A percentile compares a stretch with the other conserved stretches of the same genome.
These are phyloP conservation scores for Colletotrichum tropicicola DNA, from an alignment of 2,329 filamentous ascomycete species.

Conservation along the genomic window DNA sequence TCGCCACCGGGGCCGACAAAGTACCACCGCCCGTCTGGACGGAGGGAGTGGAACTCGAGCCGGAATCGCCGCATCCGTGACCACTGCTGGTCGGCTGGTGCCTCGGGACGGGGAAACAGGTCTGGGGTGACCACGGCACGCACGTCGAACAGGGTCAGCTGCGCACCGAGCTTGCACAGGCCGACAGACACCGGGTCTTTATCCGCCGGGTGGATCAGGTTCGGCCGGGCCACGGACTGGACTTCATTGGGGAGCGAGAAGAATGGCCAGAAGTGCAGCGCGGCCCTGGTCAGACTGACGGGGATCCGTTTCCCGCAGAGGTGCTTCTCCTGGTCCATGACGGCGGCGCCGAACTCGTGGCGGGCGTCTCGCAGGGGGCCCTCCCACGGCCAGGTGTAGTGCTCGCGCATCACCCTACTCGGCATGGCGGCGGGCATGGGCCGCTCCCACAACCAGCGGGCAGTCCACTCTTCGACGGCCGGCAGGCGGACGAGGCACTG, in stretches of 20 bases:
- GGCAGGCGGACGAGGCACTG: constrained; percentile 35
- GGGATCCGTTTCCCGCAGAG: constrained; percentile 29
- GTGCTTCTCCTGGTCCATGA: constrained; percentile 29
- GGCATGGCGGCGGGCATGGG: constrained; percentile 8
- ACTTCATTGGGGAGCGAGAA: constrained; percentile 11
- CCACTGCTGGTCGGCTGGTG: constrained; percentile 28
- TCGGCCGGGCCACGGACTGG: constrained; percentile 27
- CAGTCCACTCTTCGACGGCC: constrained; percentile 27
- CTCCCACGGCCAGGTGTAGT: constrained; percentile 32
- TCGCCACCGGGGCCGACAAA: constrained; percentile 35
- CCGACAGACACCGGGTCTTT: constrained; percentile 35
- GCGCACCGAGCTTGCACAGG: constrained; percentile 30
- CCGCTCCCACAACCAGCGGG: constrained; percentile 36
- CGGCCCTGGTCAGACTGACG: constrained; percentile 27
- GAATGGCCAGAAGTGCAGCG: constrained; percentile 30
- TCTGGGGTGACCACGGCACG: constrained; percentile 33
- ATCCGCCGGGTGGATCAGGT: constrained; percentile 31
- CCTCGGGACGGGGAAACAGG: constrained; percentile 27
- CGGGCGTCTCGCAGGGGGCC: constrained; percentile 37
- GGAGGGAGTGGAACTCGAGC: constrained; percentile 33
- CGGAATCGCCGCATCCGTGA: constrained; percentile 32
- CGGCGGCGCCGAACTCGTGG: constrained; percentile 35
- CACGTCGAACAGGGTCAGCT: constrained; percentile 32
- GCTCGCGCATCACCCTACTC: constrained; percentile 12
- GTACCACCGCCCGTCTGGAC: constrained; percentile 35